Evolutionary conservation across 1,139 yeast species (phyloP), one percentile per base, ranked within the genome.

Genomic region (Yamadazyma siamensis): DNA sequence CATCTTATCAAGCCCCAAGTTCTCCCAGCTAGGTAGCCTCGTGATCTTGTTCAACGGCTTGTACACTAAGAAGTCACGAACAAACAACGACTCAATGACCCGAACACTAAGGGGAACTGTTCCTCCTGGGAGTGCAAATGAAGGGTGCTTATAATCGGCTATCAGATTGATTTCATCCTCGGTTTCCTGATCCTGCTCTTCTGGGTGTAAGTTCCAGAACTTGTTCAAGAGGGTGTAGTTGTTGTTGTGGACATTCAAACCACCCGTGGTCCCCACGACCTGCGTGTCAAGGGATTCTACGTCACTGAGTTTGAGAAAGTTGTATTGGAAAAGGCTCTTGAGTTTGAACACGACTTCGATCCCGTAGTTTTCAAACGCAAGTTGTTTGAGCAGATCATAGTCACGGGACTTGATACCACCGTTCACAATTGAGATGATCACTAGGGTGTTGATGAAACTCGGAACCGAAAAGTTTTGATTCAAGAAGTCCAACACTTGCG

Each of bases 371-470:
- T 75, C 77, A 13, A 75, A 50, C 4, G 82, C 53, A 34, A 72
- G 78, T 7, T 55, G 60, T 31, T 71, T 65, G 14, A 84, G 49
- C 13, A 44, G 44, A 3, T 70, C 75, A 40, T 72, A 66, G 40
- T 82, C 88, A 34, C 65, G 71, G 29, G 71, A 80, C 33, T 74
- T 69, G 20, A 86, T 54, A 0, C 95, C 95, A 28, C 75, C 77
- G 42, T 79, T 75, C 6, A 76, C 68, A 10, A 78, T 58, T 4
- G 82, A 71, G 4, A 82, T 71, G 13, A 84, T 47, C 1, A 75
- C 59, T 2, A 80, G 39, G 3, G 79, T 51, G 23, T 80, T 64
- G 18, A 81, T 40, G 0, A 77, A 58, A 26, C 72, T 53, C 1
- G 65, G 59, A 2, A 54, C 47, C 18, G 56, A 58, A 26, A 52